Evolutionary conservation across 257 asterid species (phyloP).

Genomic region (Petunia axillaris): DNA sequence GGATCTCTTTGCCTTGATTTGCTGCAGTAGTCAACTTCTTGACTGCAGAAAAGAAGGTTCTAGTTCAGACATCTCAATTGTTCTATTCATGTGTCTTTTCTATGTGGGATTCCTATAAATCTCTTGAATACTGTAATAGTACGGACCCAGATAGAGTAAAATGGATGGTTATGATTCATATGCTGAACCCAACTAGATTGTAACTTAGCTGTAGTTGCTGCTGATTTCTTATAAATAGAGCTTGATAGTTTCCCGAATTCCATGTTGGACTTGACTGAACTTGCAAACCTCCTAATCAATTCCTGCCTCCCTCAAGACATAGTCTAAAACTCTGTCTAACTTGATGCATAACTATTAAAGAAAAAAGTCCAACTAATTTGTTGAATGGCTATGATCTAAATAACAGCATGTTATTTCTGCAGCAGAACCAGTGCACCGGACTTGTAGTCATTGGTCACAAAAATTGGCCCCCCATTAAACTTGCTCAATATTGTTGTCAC

Average conservation of each 20-base stretch:
- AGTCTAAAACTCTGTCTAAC: background rate
- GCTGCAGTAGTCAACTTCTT: background rate
- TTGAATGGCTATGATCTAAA: background rate
- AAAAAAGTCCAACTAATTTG: background rate
- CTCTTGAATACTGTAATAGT: conserved; percentile 1
- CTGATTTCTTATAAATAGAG: background rate
- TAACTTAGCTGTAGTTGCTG: background rate
- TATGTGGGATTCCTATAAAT: background rate
- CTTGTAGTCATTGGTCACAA: conserved; percentile 3
- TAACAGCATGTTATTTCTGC: conserved; percentile 1
- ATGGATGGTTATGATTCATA: conserved; percentile 9
- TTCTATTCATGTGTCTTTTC: background rate
- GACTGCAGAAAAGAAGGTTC: background rate
- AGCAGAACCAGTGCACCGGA: background rate
- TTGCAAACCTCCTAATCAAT: background rate
- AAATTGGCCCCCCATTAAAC: background rate
- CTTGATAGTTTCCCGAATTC: background rate
- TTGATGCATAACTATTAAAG: conserved; percentile 3
- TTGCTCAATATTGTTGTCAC: background rate
- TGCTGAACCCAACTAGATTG: background rate
- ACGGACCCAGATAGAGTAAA: background rate
- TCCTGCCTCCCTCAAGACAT: background rate
- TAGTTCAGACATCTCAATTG: background rate
- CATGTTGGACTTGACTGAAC: background rate
- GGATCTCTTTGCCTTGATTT: background rate